phyloP scores from a whole-genome alignment of 73 alveolate species.

The Paramecium pentaurelia region DNA sequence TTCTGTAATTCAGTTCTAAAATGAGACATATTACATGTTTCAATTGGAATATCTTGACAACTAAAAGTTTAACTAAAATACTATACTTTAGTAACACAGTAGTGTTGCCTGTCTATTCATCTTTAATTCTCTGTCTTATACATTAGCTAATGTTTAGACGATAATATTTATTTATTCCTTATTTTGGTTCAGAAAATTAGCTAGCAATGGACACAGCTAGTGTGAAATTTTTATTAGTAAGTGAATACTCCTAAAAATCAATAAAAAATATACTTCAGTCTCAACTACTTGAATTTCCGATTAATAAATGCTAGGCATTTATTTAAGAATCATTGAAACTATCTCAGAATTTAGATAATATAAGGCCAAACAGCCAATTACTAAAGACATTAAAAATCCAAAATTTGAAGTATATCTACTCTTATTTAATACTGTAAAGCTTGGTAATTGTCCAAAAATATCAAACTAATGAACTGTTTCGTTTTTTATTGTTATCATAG shows the following conservation, averaged over 20 bases:
- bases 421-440: not conserved
- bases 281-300: not conserved
- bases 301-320: not conserved
- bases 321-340: not conserved
- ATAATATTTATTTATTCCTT: not conserved
- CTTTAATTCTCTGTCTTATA: not conserved
- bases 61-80: not conserved
- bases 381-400: not conserved
- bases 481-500: not conserved
- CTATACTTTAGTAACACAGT: not conserved
- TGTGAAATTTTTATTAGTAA: not conserved
- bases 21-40: not conserved
- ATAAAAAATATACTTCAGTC: not conserved
- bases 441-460: slow-evolving; percentile 1
- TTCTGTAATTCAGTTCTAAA: not conserved
- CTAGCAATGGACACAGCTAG: not conserved
- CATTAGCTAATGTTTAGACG: not conserved
- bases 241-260: not conserved
- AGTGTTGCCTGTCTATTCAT: not conserved
- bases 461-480: not conserved
- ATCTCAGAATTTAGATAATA: not conserved
- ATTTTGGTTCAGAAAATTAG: not conserved
- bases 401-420: not conserved
- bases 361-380: not conserved
- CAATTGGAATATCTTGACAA: not conserved